Evolutionary conservation across 2,329 filamentous ascomycete species (phyloP), one percentile per base, ranked within the genome.

Genomic region (Hymenoscyphus salicellus): DNA sequence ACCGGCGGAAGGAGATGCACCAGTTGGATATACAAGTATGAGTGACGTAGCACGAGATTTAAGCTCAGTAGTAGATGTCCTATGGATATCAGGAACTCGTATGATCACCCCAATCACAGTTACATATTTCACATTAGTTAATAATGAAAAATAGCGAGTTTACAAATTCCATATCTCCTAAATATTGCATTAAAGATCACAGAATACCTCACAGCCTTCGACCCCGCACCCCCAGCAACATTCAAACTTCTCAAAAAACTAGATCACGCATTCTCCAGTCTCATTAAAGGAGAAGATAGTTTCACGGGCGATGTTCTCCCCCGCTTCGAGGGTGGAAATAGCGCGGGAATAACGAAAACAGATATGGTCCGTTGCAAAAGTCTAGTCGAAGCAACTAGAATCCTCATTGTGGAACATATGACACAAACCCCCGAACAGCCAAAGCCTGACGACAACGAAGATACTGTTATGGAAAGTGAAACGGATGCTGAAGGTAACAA

Each of bases 81-180:
- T 97, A 5, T 98, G 94, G 94, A 84, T 92, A 26, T 92, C 89
- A 33, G 92, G 90, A 10, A 97, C 93, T 26, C 92, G 92, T 93
- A 81, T 75, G 91, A 82, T 8, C 11, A 52, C 33, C 52, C 8
- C 23, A 52, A 8, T 57, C 16, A 23, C 38, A 32, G 10, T 26
- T 17, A 8, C 32, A 28, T 8, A 30, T 20, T 17, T 20, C 41
- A 52, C 33, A 33, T 16, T 3, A 52, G 23, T 16, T 52, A 38
- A 41, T 49, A 17, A 41, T n/a, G 41, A 26, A 8, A 17, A 61
- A 20, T 69, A 93, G 90, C 91, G 20, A 86, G 84, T 61, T 79
- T 97, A 8, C 92, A 97, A 77, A 86, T 94, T 14, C 91, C 93
- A 1, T 94, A 94, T 74, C 80, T 97, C 2, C 85, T 97, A 43